Evolutionary conservation across 2,329 filamentous ascomycete species (phyloP).

Genomic region (Berkeleyomyces rouxiae): DNA sequence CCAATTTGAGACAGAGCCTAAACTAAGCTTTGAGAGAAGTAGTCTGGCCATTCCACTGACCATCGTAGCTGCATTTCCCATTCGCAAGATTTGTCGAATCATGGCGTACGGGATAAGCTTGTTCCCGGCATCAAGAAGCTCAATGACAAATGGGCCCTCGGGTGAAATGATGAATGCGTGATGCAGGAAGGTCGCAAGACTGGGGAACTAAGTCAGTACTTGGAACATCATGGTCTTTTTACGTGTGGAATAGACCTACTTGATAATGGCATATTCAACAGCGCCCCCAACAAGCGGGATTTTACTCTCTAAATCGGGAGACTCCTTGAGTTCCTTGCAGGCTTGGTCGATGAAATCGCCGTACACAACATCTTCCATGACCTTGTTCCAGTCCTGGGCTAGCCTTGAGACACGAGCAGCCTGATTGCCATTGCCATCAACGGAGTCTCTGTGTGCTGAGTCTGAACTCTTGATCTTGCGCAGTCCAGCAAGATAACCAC

Average conservation of each 20-base stretch:
- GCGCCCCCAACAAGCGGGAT: slow-evolving; percentile 45
- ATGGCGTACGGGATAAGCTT: slow-evolving; percentile 55
- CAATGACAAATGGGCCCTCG: slow-evolving; percentile 57
- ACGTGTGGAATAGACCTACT: slow-evolving; percentile 31
- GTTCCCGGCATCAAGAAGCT: slow-evolving; percentile 53
- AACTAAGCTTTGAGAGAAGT: slow-evolving; percentile 60
- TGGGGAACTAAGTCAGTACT: slow-evolving; percentile 19
- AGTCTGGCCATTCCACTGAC: slow-evolving; percentile 57
- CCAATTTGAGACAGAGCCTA: slow-evolving; percentile 63
- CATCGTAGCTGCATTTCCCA: slow-evolving; percentile 71
- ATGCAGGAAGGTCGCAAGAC: slow-evolving; percentile 57
- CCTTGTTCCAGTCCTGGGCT: slow-evolving; percentile 47
- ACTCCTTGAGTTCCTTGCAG: slow-evolving; percentile 42
- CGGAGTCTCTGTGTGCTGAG: slow-evolving; percentile 35
- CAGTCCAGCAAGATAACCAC: slow-evolving; percentile 49
- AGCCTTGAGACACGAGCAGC: slow-evolving; percentile 21
- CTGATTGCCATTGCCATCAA: slow-evolving; percentile 35
- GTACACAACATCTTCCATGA: slow-evolving; percentile 49
- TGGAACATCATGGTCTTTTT: neutral
- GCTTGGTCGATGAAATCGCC: slow-evolving; percentile 49
- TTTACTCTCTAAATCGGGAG: slow-evolving; percentile 46
- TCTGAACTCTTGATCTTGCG: slow-evolving; percentile 17
- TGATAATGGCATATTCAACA: slow-evolving; percentile 50
- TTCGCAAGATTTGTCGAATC: slow-evolving; percentile 53
- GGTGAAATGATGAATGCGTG: slow-evolving; percentile 56